These are phyloP conservation scores for Botrytis aclada DNA, from an alignment of 2,329 filamentous ascomycete genomes.

Conservation along the genomic window DNA sequence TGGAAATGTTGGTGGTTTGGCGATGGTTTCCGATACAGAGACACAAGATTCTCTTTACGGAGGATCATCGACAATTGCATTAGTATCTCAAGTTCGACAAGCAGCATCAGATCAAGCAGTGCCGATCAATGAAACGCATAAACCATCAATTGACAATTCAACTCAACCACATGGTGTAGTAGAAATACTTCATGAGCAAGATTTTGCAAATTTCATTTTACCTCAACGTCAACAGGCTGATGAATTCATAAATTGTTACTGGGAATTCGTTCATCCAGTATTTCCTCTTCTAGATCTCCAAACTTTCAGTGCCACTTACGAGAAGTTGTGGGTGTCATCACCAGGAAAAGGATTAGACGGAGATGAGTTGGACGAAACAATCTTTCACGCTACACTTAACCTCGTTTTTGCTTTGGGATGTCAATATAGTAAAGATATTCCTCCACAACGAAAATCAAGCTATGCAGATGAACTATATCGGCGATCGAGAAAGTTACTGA, in stretches of 20 bases:
- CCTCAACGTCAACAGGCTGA: slow-evolving; percentile 27
- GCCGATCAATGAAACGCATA: not conserved
- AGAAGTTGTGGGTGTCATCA: slow-evolving; percentile 22
- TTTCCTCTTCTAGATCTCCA: slow-evolving; percentile 28
- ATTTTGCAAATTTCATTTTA: slow-evolving; percentile 21
- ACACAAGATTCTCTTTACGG: slow-evolving; percentile 9
- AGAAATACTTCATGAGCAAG: slow-evolving; percentile 15
- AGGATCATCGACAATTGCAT: slow-evolving; percentile 14
- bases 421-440: slow-evolving; percentile 27
- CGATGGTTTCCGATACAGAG: slow-evolving; percentile 13
- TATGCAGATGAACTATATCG: slow-evolving; percentile 34
- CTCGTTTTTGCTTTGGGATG: slow-evolving; percentile 37
- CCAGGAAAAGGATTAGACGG: not conserved
- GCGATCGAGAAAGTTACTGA: slow-evolving; percentile 32
- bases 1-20: slow-evolving; percentile 13
- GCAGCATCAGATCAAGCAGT: slow-evolving; percentile 8
- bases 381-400: slow-evolving; percentile 34
- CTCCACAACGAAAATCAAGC: slow-evolving; percentile 12
- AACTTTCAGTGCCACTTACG: slow-evolving; percentile 22
- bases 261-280: slow-evolving; percentile 28
- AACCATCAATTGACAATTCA: not conserved
- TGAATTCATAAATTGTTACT: slow-evolving; percentile 26
- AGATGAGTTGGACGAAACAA: slow-evolving; percentile 18
- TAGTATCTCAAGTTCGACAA: slow-evolving; percentile 14
- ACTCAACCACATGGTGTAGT: not conserved